Conservation (phyloP, 768 basidiomycete species). For the Trametes gibbosa region DNA sequence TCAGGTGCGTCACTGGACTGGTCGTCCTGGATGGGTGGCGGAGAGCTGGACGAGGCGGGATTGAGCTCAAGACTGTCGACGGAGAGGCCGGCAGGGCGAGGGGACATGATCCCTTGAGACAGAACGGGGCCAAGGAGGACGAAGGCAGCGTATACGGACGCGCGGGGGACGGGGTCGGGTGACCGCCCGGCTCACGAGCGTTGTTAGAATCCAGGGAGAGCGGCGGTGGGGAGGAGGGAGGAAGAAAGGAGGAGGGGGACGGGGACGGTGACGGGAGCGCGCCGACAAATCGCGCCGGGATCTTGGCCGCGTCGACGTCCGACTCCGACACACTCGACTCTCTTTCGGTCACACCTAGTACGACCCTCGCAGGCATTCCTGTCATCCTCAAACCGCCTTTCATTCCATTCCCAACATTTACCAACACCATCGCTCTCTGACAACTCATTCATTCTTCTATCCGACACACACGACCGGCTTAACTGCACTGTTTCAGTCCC, state of each 20-base stretch:
- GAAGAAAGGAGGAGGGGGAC: neutral
- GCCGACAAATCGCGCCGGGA: slow-evolving; percentile 7
- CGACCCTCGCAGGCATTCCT: no score
- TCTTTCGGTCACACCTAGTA: slow-evolving; percentile 12
- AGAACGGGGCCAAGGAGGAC: neutral
- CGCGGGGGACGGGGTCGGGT: neutral
- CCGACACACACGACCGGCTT: neutral
- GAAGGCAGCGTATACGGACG: neutral
- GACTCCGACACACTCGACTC: neutral
- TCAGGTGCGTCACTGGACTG: slow-evolving; percentile 39
- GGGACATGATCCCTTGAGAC: slow-evolving; percentile 19
- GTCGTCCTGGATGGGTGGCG: slow-evolving; percentile 31
- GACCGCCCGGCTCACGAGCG: neutral
- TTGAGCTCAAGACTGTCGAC: slow-evolving; percentile 26
- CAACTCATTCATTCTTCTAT: neutral
- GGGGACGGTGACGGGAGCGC: slow-evolving; percentile 13
- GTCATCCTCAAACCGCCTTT: slow-evolving; percentile 5
- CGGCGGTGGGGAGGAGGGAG: neutral
- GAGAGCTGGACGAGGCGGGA: slow-evolving; percentile 16
- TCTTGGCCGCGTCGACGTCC: neutral
- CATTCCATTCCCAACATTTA: slow-evolving; percentile 1
- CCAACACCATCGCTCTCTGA: neutral
- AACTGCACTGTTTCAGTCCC: neutral
- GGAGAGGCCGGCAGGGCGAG: slow-evolving; percentile 27
- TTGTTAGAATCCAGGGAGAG: neutral